A percentile compares a stretch with the other conserved stretches of the same genome.
phyloP scores from a whole-genome alignment of 2,329 filamentous ascomycete genomes.

The Xylaria sp. region DNA sequence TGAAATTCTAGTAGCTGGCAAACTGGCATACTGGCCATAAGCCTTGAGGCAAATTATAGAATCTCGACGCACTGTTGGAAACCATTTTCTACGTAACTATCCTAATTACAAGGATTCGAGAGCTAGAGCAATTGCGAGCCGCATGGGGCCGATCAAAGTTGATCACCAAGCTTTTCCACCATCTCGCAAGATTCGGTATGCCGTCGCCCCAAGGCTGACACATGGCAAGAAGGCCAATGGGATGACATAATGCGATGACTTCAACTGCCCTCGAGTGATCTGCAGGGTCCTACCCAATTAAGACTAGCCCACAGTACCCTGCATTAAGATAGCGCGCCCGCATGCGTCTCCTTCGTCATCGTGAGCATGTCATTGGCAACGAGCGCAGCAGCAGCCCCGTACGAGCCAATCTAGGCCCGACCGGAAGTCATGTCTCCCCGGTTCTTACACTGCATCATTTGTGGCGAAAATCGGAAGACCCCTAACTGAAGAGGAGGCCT shows the following conservation, averaged over 20 bases:
- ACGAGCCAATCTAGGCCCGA: slow-evolving; percentile 25
- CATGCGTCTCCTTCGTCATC: slow-evolving; percentile 33
- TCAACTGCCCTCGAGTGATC: slow-evolving; percentile 46
- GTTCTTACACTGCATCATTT: slow-evolving; percentile 44
- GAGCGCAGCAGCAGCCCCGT: slow-evolving; percentile 39
- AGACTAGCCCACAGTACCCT: slow-evolving; percentile 9
- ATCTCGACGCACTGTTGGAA: not conserved
- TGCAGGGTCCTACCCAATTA: slow-evolving; percentile 48
- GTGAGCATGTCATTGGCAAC: slow-evolving; percentile 40
- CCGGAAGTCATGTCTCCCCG: slow-evolving; percentile 4
- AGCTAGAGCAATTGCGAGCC: not conserved
- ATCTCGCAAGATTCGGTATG: not conserved
- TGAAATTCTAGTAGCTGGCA: not conserved
- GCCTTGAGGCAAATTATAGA: not conserved
- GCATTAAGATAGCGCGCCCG: slow-evolving; percentile 8
- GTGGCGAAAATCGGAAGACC: slow-evolving; percentile 45
- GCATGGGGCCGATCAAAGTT: slow-evolving; percentile 13
- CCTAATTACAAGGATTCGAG: not conserved
- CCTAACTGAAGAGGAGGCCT: slow-evolving; percentile 27
- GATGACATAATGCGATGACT: slow-evolving; percentile 50
- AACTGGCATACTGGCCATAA: too few relatives aligned
- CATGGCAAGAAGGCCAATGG: slow-evolving; percentile 42
- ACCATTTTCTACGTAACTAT: not conserved
- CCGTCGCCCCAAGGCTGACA: slow-evolving; percentile 32
- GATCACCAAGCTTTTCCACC: not conserved